Base-by-base conservation (phyloP, 2,329 filamentous ascomycete species). In the Daldinia sp. region DNA sequence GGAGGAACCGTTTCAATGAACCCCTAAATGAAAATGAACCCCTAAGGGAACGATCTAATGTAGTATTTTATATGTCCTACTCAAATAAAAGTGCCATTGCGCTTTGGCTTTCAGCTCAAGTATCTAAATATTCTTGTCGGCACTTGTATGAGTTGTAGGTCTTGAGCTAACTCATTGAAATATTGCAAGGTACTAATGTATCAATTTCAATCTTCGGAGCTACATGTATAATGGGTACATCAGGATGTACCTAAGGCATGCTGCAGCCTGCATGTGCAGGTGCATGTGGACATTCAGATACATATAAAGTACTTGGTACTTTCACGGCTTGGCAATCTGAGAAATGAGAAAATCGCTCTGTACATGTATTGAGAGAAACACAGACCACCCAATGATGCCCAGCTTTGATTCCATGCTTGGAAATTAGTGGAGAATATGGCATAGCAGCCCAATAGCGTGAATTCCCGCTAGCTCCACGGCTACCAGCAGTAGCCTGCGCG, bases 371-470 rank as follows among this genome's bases (percentile, higher is more conserved):
- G n/a, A n/a, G n/a, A n/a, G n/a, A n/a, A 35, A 6, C 33, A 35
- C 33, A 35, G 33, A 6, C 33, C 33, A 35, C 33, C 33, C 18
- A 70, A 73, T 71, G 69, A 74, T 68, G 69, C 61, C 55, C 63
- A 57, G 46, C 30, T 48, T 67, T 23, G 15, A 59, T 46, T 39
- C 69, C 54, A n/a, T 48, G 35, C 68, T 73, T 18, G 67, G 71
- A 42, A 55, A 68, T 66, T 67, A 63, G 59, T 71, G 69, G 69
- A 39, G 35, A 55, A 1, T 2, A 4, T 5, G 6, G 5, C 6
- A 4, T 7, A 44, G 6, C 54, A 44, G 13, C 12, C 74, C 71
- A 75, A 73, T 76, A 50, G 73, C 72, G 73, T 72, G 41, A 51
- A 57, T 44, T 75, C 63, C 73, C 71, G 73, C 33, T 20, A 60